phyloP scores from a whole-genome alignment of 768 basidiomycete genomes.

The Phaeolepiota aurea region DNA sequence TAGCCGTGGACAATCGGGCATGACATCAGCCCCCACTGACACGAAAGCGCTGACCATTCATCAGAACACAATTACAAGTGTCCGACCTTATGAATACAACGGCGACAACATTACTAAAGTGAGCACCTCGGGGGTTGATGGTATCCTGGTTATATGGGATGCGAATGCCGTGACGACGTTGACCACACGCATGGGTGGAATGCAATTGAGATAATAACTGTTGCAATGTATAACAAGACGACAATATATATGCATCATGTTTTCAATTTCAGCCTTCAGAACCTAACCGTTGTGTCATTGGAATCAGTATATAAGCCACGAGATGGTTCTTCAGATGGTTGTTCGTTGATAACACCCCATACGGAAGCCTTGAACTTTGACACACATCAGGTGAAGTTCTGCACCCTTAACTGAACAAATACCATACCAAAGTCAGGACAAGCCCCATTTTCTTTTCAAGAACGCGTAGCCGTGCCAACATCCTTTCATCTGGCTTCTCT shows the following conservation, averaged over 20 bases:
- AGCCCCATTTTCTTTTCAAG: conserved; percentile 94
- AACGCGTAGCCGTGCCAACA: conserved; percentile 67
- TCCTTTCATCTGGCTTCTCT: conserved; percentile 67
- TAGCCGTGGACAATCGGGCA: conserved; percentile 49
- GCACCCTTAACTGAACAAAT: neutral
- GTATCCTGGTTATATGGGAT: conserved; percentile 87
- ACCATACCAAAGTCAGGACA: conserved; percentile 79
- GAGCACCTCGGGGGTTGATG: conserved; percentile 91
- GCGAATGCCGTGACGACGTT: conserved; percentile 50
- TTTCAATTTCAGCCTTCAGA: conserved; percentile 7
- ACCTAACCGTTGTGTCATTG: conserved; percentile 18
- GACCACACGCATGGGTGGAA: conserved; percentile 39
- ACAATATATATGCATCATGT: conserved; percentile 2
- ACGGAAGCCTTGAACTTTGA: conserved; percentile 90
- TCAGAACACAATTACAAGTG: conserved; percentile 96
- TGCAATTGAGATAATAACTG: conserved; percentile 30
- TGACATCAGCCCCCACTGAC: conserved; percentile 29
- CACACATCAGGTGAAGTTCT: conserved; percentile 1
- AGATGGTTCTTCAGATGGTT: conserved; percentile 30
- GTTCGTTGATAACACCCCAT: conserved; percentile 88
- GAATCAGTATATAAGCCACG: conserved; percentile 12
- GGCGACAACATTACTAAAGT: conserved; percentile 62
- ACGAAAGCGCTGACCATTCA: conserved; percentile 87
- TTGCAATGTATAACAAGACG: conserved; percentile 4
- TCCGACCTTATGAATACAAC: conserved; percentile 63